Conservation (phyloP, 1,284 basidiomycete genomes). For the Pisolithus thermaeus region DNA sequence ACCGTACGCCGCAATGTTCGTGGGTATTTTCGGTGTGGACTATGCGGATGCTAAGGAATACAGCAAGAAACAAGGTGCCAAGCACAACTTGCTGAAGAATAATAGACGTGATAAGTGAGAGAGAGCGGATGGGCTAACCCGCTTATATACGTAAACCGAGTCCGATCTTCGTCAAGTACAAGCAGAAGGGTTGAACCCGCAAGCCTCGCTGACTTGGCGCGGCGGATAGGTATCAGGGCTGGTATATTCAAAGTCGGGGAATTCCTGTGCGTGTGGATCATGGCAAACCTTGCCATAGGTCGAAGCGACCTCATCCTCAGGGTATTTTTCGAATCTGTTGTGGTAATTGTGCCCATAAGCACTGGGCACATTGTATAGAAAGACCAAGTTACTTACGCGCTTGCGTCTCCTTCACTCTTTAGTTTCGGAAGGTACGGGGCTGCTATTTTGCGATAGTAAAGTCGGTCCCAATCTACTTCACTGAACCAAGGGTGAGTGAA, state of each 20-base stretch:
- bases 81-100: background rate
- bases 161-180: background rate
- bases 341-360: background rate
- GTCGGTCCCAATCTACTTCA: constrained; percentile 92
- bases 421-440: constrained; percentile 95
- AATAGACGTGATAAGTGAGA: background rate
- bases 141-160: background rate
- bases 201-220: background rate
- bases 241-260: constrained; percentile 69
- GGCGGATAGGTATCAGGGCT: constrained; percentile 7
- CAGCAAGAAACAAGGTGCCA: background rate
- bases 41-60: too few species aligned
- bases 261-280: constrained; percentile 54
- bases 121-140: too few species aligned
- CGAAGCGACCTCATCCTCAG: constrained; percentile 58
- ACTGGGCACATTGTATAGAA: constrained; percentile 3
- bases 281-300: constrained; percentile 51
- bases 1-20: too few species aligned
- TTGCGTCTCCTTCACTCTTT: constrained; percentile 80
- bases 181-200: background rate
- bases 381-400: constrained; percentile 61
- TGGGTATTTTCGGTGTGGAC: too few species aligned
- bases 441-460: constrained; percentile 83
- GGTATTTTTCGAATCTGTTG: constrained; percentile 67
- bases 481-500: constrained; percentile 96